Percentiles rank a stretch among this genome's conserved stretches.
phyloP scores from a whole-genome alignment of 2,329 filamentous ascomycete species.

The Fusarium austroafricanum region DNA sequence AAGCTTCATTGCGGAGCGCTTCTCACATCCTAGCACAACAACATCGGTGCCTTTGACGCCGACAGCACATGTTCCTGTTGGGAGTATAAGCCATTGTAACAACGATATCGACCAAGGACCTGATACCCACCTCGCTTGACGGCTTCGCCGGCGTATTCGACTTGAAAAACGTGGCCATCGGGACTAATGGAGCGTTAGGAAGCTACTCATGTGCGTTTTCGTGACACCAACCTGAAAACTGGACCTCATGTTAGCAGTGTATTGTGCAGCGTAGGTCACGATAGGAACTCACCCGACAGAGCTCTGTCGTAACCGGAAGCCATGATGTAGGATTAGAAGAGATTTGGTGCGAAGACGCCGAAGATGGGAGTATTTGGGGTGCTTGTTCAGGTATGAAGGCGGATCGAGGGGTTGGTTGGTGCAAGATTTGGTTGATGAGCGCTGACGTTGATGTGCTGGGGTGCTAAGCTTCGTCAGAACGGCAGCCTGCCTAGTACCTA shows the following conservation, averaged over 20 bases:
- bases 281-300: slow-evolving; percentile 83
- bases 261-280: slow-evolving; percentile 46
- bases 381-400: slow-evolving; percentile 20
- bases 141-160: slow-evolving; percentile 98
- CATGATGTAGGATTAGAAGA: slow-evolving; percentile 60
- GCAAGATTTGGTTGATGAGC: slow-evolving; percentile 35
- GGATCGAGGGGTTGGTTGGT: slow-evolving; percentile 26
- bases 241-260: slow-evolving; percentile 58
- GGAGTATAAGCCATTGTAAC: slow-evolving; percentile 31
- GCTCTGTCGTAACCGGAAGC: slow-evolving; percentile 99
- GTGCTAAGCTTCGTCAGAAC: slow-evolving; percentile 55
- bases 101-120: neutral
- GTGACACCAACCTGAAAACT: slow-evolving; percentile 82
- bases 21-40: slow-evolving; percentile 97
- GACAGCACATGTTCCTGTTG: slow-evolving; percentile 91
- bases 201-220: slow-evolving; percentile 11
- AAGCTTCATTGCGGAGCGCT: slow-evolving; percentile 98
- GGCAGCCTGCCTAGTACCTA: slow-evolving; percentile 52
- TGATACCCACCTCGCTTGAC: slow-evolving; percentile 87
- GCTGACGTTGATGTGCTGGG: slow-evolving; percentile 43
- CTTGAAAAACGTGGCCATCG: slow-evolving; percentile 99
- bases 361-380: slow-evolving; percentile 2
- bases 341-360: neutral
- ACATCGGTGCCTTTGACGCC: slow-evolving; percentile 96
- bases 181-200: slow-evolving; percentile 75